Percentiles rank a stretch among this genome's conserved stretches.
Conservation (phyloP, 2,329 filamentous ascomycete genomes). For the Chaetomium sp. region DNA sequence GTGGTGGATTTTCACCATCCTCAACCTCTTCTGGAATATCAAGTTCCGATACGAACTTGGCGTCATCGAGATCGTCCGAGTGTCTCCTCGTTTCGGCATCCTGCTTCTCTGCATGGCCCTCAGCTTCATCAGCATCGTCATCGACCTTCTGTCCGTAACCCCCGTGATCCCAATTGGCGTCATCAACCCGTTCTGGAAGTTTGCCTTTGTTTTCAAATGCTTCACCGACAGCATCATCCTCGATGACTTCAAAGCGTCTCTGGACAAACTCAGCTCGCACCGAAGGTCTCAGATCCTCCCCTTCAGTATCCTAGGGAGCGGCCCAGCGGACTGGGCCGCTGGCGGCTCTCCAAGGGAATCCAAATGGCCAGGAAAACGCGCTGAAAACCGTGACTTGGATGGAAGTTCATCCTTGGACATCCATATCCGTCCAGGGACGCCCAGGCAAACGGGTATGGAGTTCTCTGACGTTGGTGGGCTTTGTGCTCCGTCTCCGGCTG, state of each 20-base stretch:
- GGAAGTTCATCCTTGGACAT: background rate
- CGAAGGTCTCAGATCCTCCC: slow-evolving; percentile 24
- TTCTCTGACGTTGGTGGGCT: slow-evolving; percentile 18
- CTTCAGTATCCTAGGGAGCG: slow-evolving; percentile 5
- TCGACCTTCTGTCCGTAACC: slow-evolving; percentile 64
- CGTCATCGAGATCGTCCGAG: slow-evolving; percentile 57
- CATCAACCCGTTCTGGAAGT: slow-evolving; percentile 67
- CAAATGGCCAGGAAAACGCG: background rate
- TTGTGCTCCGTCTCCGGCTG: slow-evolving; percentile 15
- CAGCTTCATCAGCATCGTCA: slow-evolving; percentile 60
- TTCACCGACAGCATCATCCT: slow-evolving; percentile 67
- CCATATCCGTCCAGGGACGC: too few relatives aligned
- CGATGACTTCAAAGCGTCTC: slow-evolving; percentile 67
- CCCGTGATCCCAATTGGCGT: slow-evolving; percentile 54
- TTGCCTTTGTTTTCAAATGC: slow-evolving; percentile 67
- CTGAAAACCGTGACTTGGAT: slow-evolving; percentile 7
- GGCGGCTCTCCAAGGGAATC: background rate
- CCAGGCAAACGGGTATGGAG: slow-evolving; percentile 1
- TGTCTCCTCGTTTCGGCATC: slow-evolving; percentile 66
- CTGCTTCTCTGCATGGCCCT: slow-evolving; percentile 63
- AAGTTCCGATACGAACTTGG: slow-evolving; percentile 63
- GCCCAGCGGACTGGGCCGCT: slow-evolving; percentile 5
- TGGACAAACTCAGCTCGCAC: slow-evolving; percentile 41
- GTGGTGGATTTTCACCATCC: slow-evolving; percentile 67
- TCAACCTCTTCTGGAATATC: slow-evolving; percentile 64